Conservation (phyloP, 2,329 filamentous ascomycete species). For the Fusarium buxicola region DNA sequence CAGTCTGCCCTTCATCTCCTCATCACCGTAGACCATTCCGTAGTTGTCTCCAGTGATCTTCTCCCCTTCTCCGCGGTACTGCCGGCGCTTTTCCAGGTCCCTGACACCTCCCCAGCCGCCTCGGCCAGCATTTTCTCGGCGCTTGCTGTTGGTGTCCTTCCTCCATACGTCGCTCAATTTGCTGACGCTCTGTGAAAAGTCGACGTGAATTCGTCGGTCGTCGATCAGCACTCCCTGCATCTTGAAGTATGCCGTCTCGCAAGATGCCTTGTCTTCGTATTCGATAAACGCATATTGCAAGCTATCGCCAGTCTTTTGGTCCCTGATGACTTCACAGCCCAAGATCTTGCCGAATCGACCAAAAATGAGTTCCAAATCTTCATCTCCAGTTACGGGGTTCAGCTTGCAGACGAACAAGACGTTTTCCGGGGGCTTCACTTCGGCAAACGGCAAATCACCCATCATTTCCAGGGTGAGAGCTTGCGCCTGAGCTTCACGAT, state of each 20-base stretch:
- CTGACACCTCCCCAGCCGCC: conserved; percentile 93
- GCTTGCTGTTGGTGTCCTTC: conserved; percentile 84
- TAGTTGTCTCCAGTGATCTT: conserved; percentile 65
- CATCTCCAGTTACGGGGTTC: conserved; percentile 94
- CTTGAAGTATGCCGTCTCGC: conserved; percentile 96
- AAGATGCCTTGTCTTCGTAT: conserved; percentile 91
- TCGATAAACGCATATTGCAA: conserved; percentile 98
- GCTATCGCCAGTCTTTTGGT: conserved; percentile 93
- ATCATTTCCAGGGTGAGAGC: conserved; percentile 97
- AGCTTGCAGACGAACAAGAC: conserved; percentile 98
- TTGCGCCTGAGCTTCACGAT: conserved; percentile 92
- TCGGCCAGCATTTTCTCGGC: conserved; percentile 65
- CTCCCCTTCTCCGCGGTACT: conserved; percentile 80
- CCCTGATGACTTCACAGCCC: conserved; percentile 95
- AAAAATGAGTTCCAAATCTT: conserved; percentile 95
- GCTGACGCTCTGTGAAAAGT: conserved; percentile 95
- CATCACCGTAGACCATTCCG: conserved; percentile 83
- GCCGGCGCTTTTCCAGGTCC: conserved; percentile 87
- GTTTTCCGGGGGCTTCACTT: conserved; percentile 97
- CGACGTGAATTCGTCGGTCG: conserved; percentile 96
- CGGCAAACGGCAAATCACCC: conserved; percentile 95
- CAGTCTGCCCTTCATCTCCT: conserved; percentile 69
- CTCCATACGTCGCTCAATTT: conserved; percentile 93
- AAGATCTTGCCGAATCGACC: conserved; percentile 95
- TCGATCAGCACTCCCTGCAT: conserved; percentile 99